Conservation (phyloP, 192 early-diverging fungal species). For the Coemansia sp. region DNA sequence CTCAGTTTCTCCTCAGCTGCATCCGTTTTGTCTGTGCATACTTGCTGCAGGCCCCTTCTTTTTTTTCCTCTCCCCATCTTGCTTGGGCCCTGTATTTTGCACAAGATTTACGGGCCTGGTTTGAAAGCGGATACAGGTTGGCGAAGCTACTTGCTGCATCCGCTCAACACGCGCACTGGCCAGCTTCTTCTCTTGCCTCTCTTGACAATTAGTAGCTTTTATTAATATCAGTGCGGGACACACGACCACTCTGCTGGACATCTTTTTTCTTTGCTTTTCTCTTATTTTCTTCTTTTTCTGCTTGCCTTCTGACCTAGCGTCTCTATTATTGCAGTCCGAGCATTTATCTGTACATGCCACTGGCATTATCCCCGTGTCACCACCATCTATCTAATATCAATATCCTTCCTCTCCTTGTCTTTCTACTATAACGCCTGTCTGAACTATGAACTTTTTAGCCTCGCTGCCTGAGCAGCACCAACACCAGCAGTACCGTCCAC, state of each 20-base stretch:
- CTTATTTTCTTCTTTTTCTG: neutral
- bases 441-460: constrained; percentile 35
- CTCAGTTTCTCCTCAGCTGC: neutral
- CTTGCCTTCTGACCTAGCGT: neutral
- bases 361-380: neutral
- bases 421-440: neutral
- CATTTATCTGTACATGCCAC: neutral
- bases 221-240: neutral
- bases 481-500: constrained; percentile 22
- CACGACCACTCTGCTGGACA: neutral
- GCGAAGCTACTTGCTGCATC: neutral
- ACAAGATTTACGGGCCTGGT: neutral
- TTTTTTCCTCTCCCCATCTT: neutral
- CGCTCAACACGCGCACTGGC: constrained; percentile 2
- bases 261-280: neutral
- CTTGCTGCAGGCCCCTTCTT: constrained; percentile 2
- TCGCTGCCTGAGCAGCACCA: constrained; percentile 31
- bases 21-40: neutral
- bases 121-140: constrained; percentile 4
- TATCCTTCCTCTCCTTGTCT: neutral
- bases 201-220: neutral
- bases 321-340: constrained; percentile 9
- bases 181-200: neutral
- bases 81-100: neutral
- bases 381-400: neutral